Evolutionary conservation across 169 alveolate genomes (phyloP), one percentile per base, ranked within the genome.

Genomic region (Eimeria maxima): DNA sequence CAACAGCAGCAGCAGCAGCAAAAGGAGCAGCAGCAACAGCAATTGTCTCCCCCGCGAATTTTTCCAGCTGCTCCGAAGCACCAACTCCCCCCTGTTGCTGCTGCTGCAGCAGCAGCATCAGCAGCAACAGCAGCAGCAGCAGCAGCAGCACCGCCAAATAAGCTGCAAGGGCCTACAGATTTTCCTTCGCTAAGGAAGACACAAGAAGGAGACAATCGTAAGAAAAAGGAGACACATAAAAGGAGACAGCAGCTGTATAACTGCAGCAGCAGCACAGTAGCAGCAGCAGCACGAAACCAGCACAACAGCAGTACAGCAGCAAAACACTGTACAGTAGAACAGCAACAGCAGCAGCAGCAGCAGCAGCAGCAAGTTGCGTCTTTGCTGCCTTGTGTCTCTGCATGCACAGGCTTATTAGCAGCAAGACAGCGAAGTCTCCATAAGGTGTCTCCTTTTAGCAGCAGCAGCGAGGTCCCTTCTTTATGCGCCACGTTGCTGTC

Each of bases 101-200:
- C 11, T 16, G 18, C 69, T 16, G 69, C 69, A 60, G n/a, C 69
- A 60, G 69, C 69, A 57, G 67, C 67, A 57, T 16, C 67, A 57
- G 67, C 67, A 60, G 69, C 69, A 60, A 60, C 69, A 60, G n/a
- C 69, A 60, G 69, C 69, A 60, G 69, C 69, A 60, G 69, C 69
- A 60, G n/a, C 69, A 1, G 69, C 69, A 13, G n/a, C 18, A 60
- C 69, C 1, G 18, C 69, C 20, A 0, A 11, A 60, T 7, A 7
- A 60, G n/a, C 69, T 16, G n/a, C 69, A 60, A 24, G n/a, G n/a
- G 2, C 69, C n/a, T 60, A 4, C 20, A 0, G n/a, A 24, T 27
- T 60, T 8, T 18, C n/a, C 69, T 60, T 16, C 69, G 1, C 69
- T 14, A 20, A 18, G 5, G n/a, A 60, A 60, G 69, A 18, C n/a